Evolutionary conservation across 208 protist genomes (phyloP).

Genomic region (Trichomonas vaginalis): DNA sequence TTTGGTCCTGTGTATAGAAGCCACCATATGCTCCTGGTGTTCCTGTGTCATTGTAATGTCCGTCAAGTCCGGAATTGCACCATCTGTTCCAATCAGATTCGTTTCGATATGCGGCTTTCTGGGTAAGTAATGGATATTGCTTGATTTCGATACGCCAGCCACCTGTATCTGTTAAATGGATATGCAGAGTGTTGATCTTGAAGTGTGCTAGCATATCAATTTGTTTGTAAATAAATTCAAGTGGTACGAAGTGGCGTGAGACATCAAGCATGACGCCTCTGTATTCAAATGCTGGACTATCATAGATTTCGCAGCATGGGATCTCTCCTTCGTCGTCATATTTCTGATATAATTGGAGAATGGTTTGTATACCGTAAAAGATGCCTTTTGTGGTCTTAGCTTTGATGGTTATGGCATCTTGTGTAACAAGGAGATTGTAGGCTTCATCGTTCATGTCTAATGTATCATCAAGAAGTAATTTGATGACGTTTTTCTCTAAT

Average conservation of each 20-base stretch:
- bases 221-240: not conserved
- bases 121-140: not conserved
- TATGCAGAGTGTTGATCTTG: not conserved
- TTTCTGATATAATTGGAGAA: not conserved
- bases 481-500: not conserved
- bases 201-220: not conserved
- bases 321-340: not conserved
- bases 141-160: not conserved
- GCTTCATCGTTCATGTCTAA: not conserved
- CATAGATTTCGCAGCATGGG: not conserved
- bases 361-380: not conserved
- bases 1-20: not conserved
- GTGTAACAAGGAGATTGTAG: not conserved
- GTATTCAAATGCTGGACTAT: not conserved
- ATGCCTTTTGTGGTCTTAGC: not conserved
- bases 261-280: not conserved
- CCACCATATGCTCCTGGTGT: not conserved
- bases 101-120: not conserved
- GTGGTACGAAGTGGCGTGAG: not conserved
- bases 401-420: not conserved
- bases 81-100: not conserved
- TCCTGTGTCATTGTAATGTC: not conserved
- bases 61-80: not conserved
- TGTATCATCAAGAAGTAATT: not conserved
- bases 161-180: not conserved